A percentile compares a stretch with the other conserved stretches of the same genome.
phyloP scores from a whole-genome alignment of 2,329 filamentous ascomycete species.

The Colletotrichum spaethianum region DNA sequence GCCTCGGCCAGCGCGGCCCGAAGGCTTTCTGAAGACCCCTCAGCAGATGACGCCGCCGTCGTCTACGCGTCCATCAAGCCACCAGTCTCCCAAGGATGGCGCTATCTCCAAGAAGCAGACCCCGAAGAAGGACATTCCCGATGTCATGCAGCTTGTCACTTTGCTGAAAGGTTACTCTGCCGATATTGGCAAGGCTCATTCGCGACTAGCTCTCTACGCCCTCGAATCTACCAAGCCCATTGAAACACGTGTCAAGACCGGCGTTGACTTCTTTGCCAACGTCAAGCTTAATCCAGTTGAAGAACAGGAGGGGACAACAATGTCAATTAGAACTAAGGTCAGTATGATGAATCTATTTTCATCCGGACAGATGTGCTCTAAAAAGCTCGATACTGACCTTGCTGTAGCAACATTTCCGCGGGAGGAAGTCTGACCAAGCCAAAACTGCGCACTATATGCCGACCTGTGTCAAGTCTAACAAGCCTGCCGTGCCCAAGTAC shows the following conservation, averaged over 20 bases:
- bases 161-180: slow-evolving; percentile 49
- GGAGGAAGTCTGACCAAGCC: slow-evolving; percentile 59
- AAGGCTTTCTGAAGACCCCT: slow-evolving; percentile 19
- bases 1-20: slow-evolving; percentile 23
- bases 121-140: slow-evolving; percentile 56
- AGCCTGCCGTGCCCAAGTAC: slow-evolving; percentile 69
- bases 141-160: slow-evolving; percentile 50
- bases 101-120: slow-evolving; percentile 45
- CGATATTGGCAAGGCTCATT: slow-evolving; percentile 62
- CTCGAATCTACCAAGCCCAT: slow-evolving; percentile 60
- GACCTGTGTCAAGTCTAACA: slow-evolving; percentile 64
- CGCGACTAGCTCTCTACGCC: slow-evolving; percentile 60
- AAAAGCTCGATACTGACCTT: slow-evolving; percentile 14
- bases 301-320: slow-evolving; percentile 55
- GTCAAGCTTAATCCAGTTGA: slow-evolving; percentile 53
- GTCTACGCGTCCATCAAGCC: slow-evolving; percentile 37
- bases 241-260: slow-evolving; percentile 57
- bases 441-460: slow-evolving; percentile 57
- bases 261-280: slow-evolving; percentile 63
- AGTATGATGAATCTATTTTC: slow-evolving; percentile 29
- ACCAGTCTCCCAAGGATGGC: slow-evolving; percentile 47
- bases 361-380: background rate
- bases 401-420: slow-evolving; percentile 58
- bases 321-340: slow-evolving; percentile 68
- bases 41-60: slow-evolving; percentile 39